Base-by-base conservation (phyloP, 75 land plant species). In the Larix kaempferi region DNA sequence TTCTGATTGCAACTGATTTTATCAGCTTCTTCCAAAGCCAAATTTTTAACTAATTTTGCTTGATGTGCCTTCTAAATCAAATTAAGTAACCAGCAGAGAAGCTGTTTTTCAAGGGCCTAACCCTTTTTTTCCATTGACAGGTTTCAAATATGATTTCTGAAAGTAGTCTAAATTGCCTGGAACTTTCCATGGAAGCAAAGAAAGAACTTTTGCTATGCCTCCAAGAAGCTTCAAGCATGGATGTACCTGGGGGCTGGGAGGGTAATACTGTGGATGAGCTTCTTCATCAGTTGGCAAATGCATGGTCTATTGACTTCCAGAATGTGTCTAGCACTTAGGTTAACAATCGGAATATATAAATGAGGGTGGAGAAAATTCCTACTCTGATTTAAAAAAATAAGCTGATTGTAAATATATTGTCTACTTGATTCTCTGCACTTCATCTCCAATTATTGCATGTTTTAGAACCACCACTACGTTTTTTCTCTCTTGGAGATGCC, bases 241-340 rank as follows among this genome's bases (percentile, higher is more conserved):
- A 92, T 4, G 83, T 83, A 6, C 90, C 98, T 1, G 95, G 94
- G 74, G 92, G 92, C 33, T 97, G 98, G 99, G 89, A 92, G 78
- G 98, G 93, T 58, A 88, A 83, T 44, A 62, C 90, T 33, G 86
- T 92, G 14, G 95, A 95, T 12, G 89, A 97, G 62, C 84, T 97
- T n/a, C 59, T 94, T 69, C n/a, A 82, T 59, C 99, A 92, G 74
- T 80, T 97, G 56, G 88, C 95, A 59, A 88, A 86, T 58, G 85
- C 89, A 35, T 97, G 98, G 98, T 88, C 84, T 16, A 89, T 94
- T 76, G 86, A 92, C 67, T 62, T 89, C 82, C 73, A 62, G 44
- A 10, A 85, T 82, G 64, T 82, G 82, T 74, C 83, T 78, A 59
- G 54, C 52, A 69, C 21, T 69, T 69, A 39, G 41, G 22, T 69